Evolutionary conservation across 1,284 basidiomycete genomes (phyloP).

Genomic region (Microstroma glucosiphilum): DNA sequence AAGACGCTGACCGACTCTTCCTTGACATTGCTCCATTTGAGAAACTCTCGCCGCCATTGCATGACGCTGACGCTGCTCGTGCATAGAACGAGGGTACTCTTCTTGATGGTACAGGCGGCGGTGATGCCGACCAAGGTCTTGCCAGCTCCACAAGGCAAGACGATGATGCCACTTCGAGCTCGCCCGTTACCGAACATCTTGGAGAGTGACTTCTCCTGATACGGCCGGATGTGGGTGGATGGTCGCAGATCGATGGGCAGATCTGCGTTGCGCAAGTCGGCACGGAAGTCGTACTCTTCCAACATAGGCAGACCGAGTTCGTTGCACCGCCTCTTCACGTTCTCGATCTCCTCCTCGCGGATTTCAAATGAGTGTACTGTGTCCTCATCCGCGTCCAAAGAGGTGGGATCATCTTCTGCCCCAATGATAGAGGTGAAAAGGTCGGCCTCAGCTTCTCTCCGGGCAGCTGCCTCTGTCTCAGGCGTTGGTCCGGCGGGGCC

Average conservation of each 20-base stretch:
- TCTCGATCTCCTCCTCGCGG: slow-evolving; percentile 44
- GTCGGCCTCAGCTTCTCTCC: slow-evolving; percentile 39
- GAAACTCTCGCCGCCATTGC: slow-evolving; percentile 50
- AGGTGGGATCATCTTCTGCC: slow-evolving; percentile 10
- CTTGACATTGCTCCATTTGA: slow-evolving; percentile 51
- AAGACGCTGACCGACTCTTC: slow-evolving; percentile 50
- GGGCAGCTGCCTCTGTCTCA: slow-evolving; percentile 21
- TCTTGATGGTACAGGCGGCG: slow-evolving; percentile 97
- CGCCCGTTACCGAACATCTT: slow-evolving; percentile 51
- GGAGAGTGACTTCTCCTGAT: slow-evolving; percentile 49
- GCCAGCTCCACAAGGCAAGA: slow-evolving; percentile 94
- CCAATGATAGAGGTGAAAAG: slow-evolving; percentile 48
- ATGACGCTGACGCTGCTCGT: slow-evolving; percentile 50
- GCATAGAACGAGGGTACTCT: slow-evolving; percentile 94
- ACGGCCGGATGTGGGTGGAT: slow-evolving; percentile 48
- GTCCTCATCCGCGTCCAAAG: slow-evolving; percentile 33
- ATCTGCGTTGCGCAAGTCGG: slow-evolving; percentile 47
- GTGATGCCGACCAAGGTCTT: slow-evolving; percentile 99
- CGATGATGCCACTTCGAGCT: slow-evolving; percentile 81
- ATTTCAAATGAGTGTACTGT: slow-evolving; percentile 50
- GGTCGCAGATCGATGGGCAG: slow-evolving; percentile 50
- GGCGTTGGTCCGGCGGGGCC: slow-evolving; percentile 4
- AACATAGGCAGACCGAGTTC: slow-evolving; percentile 49
- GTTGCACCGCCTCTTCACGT: slow-evolving; percentile 49
- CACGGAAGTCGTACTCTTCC: slow-evolving; percentile 50